A percentile compares a stretch with the other conserved stretches of the same genome.
These are phyloP conservation scores for Trichoderma virens DNA, from an alignment of 495 filamentous ascomycete species.

Conservation along the genomic window DNA sequence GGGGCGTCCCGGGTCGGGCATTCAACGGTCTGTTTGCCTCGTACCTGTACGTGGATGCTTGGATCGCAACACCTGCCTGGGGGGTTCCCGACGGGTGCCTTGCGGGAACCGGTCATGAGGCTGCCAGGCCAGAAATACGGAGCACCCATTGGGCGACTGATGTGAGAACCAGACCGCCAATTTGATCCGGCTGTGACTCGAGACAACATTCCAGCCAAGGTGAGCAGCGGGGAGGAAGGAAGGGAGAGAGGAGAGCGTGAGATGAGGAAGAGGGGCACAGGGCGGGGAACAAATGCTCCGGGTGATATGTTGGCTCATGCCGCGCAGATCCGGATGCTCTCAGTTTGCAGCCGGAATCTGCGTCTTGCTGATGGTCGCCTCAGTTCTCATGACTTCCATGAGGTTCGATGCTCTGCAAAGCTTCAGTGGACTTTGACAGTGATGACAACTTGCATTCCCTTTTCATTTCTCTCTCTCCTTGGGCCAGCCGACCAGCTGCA, in stretches of 20 bases:
- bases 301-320: neutral
- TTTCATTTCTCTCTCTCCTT: neutral
- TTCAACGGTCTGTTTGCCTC: neutral
- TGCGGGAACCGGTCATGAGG: constrained; percentile 2
- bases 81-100: neutral
- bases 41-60: neutral
- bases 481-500: neutral
- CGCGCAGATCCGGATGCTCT: neutral
- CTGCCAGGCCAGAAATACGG: neutral
- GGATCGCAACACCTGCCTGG: neutral
- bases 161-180: neutral
- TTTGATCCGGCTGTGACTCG: neutral
- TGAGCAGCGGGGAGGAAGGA: neutral
- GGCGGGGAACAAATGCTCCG: neutral
- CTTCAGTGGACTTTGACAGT: neutral
- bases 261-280: neutral
- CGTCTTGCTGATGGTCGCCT: neutral
- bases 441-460: neutral
- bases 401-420: neutral
- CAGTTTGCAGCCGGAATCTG: neutral
- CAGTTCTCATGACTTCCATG: neutral
- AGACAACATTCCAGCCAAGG: constrained; percentile 8
- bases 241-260: neutral
- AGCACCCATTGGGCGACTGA: neutral
- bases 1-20: neutral